Evolutionary conservation across 176 grass and related monocot species (phyloP).

Genomic region (Aegilops tauschii): DNA sequence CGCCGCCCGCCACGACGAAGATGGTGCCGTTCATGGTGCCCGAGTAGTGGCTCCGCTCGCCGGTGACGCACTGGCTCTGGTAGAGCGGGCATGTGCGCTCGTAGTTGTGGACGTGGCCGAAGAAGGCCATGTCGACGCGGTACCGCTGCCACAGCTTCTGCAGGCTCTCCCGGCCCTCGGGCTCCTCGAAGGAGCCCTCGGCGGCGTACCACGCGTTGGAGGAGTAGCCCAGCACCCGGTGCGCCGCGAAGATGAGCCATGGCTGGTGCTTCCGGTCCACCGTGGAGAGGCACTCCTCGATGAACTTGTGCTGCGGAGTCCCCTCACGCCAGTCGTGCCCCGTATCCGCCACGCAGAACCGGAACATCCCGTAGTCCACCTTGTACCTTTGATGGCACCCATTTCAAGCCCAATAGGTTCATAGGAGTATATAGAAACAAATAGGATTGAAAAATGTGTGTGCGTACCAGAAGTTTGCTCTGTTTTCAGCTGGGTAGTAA

Average conservation of each 20-base stretch:
- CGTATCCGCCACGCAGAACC: constrained; percentile 79
- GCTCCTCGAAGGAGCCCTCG: constrained; percentile 76
- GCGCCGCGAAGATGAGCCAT: constrained; percentile 77
- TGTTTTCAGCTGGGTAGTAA: constrained; percentile 77
- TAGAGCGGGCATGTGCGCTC: constrained; percentile 82
- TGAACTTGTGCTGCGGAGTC: constrained; percentile 63
- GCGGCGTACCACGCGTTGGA: constrained; percentile 46
- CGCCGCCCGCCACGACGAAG: constrained; percentile 69
- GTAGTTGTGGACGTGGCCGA: constrained; percentile 88
- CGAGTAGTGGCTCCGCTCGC: constrained; percentile 49
- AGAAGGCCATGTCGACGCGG: constrained; percentile 77
- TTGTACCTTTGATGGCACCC: constrained; percentile 17
- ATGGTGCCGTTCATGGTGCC: constrained; percentile 83
- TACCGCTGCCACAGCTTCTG: constrained; percentile 85
- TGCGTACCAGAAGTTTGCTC: constrained; percentile 64
- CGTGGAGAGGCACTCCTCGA: constrained; percentile 73
- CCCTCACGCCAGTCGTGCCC: constrained; percentile 88
- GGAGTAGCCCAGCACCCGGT: constrained; percentile 87
- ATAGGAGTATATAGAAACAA: neutral
- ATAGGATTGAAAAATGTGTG: neutral
- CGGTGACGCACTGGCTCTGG: constrained; percentile 66
- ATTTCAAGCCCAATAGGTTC: no score
- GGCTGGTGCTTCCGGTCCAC: constrained; percentile 91
- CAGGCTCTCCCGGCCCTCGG: constrained; percentile 79
- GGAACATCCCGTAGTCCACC: constrained; percentile 89